Conservation (phyloP, 2,329 filamentous ascomycete species). For the Alternaria sp. region DNA sequence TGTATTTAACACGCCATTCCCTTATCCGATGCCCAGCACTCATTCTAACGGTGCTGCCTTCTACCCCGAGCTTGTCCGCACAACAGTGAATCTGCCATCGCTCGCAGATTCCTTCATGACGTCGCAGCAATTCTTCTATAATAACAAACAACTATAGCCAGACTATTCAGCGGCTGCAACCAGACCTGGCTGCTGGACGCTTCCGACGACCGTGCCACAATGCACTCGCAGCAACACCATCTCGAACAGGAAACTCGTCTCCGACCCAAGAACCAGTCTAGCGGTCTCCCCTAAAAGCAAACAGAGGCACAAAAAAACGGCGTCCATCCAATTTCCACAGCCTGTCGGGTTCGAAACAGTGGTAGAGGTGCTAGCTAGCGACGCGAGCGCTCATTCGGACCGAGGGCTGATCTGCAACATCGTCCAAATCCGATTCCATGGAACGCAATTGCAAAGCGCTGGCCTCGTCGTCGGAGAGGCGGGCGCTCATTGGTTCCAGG, state of each 20-base stretch:
- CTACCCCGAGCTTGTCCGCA: neutral
- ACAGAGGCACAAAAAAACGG: neutral
- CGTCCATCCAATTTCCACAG: constrained; percentile 1
- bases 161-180: neutral
- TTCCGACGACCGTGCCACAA: neutral
- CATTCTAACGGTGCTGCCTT: neutral
- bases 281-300: neutral
- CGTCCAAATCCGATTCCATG: constrained; percentile 33
- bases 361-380: constrained; percentile 9
- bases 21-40: neutral
- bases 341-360: neutral
- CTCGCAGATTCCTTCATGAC: neutral
- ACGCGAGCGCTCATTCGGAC: constrained; percentile 43
- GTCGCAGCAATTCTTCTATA: neutral
- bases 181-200: neutral
- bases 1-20: neutral
- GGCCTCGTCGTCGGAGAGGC: constrained; percentile 35
- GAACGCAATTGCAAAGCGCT: constrained; percentile 18
- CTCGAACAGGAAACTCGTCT: neutral
- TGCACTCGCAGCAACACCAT: neutral
- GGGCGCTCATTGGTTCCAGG: constrained; percentile 45
- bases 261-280: constrained; percentile 3
- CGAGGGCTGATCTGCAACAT: constrained; percentile 39
- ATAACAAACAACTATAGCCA: neutral
- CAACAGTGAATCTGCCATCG: neutral